phyloP scores from a whole-genome alignment of 2,329 filamentous ascomycete genomes.

The Exophiala aquamarina region DNA sequence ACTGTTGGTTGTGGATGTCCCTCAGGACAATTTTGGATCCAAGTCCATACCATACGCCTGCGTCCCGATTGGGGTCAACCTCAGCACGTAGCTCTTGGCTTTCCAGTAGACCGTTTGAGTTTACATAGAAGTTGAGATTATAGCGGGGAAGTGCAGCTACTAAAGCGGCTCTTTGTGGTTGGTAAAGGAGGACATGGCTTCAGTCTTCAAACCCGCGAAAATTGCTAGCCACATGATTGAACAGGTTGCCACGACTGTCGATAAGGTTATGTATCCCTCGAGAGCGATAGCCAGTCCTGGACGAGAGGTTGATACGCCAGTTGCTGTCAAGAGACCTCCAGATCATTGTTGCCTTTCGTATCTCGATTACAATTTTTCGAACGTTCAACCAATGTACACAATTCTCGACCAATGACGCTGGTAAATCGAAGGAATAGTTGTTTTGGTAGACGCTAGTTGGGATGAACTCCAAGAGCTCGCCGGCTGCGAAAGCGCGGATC shows the following conservation, averaged over 20 bases:
- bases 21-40: constrained; percentile 58
- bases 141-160: constrained; percentile 53
- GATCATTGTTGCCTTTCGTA: constrained; percentile 46
- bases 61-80: constrained; percentile 59
- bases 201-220: constrained; percentile 54
- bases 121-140: constrained; percentile 57
- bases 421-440: constrained; percentile 47
- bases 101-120: constrained; percentile 41
- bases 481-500: constrained; percentile 41
- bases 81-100: constrained; percentile 52
- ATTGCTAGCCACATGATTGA: constrained; percentile 40
- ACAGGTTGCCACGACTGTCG: constrained; percentile 48
- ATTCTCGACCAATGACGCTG: constrained; percentile 48
- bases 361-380: constrained; percentile 47
- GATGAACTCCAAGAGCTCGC: constrained; percentile 37
- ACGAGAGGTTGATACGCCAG: constrained; percentile 41
- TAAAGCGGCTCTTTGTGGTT: constrained; percentile 39
- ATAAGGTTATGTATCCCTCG: constrained; percentile 40
- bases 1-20: constrained; percentile 38
- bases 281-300: constrained; percentile 29
- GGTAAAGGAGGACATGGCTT: constrained; percentile 46
- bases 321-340: constrained; percentile 42
- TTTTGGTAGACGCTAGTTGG: constrained; percentile 30
- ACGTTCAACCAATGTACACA: constrained; percentile 64
- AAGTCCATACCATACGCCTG: constrained; percentile 61